Base-by-base conservation (phyloP, 352 stramenopile genomes). In the Phytophthora hibernalis region DNA sequence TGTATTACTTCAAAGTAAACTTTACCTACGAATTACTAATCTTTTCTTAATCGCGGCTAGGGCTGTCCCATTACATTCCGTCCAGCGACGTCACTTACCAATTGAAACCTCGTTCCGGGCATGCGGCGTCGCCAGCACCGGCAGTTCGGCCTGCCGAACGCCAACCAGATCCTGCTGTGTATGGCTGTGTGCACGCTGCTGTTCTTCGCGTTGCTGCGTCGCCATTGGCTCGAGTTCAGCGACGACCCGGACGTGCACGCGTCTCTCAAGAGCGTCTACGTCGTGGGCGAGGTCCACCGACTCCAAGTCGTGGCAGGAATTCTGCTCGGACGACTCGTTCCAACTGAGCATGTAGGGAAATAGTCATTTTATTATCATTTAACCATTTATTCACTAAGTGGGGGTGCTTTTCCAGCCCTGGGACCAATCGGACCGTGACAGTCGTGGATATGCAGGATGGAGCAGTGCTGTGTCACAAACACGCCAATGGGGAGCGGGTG, bases 81-180 rank as follows among this genome's bases (percentile, higher is more conserved):
- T 50, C 47, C 28, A 50, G 53, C 37, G 35, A 54, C 33, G 60
- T 70, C 54, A 74, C 21, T 62, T 30, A 28, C 20, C 21, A 50
- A 64, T 61, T 68, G 24, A 68, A 35, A 59, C 49, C 53, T 62
- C 33, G 12, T 12, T 43, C 38, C 16, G 20, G 45, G 28, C 13
- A 83, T 83, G 75, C 75, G 72, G 45, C 80, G 71, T 30, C 74
- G 73, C 42, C 69, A 70, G 43, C 79, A 92, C 66, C 82, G 86
- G 21, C 82, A 90, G 47, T 94, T 91, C 47, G 86, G 86, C 2
- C 72, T 92, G 56, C 82, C 86, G 22, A 94, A 94, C 69, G 86
- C 86, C n/a, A 94, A 94, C 76, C 86, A 94, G 81, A 83, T 94
- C 61, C 72, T 94, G 52, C 72, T 91, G 49, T 82, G 73, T 54